phyloP scores from a whole-genome alignment of 1,139 yeast genomes.

The Saccharomyces hybrid region DNA sequence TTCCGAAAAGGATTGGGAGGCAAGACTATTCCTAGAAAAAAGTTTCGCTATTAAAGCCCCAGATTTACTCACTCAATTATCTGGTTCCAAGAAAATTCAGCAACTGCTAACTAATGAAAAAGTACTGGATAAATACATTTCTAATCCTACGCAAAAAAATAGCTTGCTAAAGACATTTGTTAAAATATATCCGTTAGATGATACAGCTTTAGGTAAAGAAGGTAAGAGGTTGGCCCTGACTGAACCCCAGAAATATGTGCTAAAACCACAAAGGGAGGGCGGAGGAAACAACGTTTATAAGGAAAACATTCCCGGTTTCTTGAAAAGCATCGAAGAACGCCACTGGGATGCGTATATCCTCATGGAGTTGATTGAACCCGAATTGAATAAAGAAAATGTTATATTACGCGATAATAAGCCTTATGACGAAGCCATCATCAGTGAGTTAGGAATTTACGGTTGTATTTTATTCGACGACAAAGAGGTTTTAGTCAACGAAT shows the following conservation, averaged over 20 bases:
- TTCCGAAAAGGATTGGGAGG: slow-evolving; percentile 60
- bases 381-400: slow-evolving; percentile 52
- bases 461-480: slow-evolving; percentile 64
- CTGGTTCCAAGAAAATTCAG: slow-evolving; percentile 90
- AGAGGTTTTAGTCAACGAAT: slow-evolving; percentile 51
- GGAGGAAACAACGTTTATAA: slow-evolving; percentile 89
- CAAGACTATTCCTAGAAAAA: slow-evolving; percentile 62
- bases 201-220: slow-evolving; percentile 49
- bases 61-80: slow-evolving; percentile 73
- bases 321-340: slow-evolving; percentile 50
- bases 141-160: slow-evolving; percentile 27
- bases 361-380: slow-evolving; percentile 84
- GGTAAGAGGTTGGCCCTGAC: slow-evolving; percentile 67
- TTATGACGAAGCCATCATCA: slow-evolving; percentile 60
- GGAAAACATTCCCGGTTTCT: slow-evolving; percentile 68
- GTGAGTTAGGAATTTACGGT: slow-evolving; percentile 90
- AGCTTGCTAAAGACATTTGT: slow-evolving; percentile 62
- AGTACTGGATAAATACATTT: slow-evolving; percentile 42
- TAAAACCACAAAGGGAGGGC: slow-evolving; percentile 97
- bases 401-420: slow-evolving; percentile 62
- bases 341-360: slow-evolving; percentile 89
- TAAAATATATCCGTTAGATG: slow-evolving; percentile 76
- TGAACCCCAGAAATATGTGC: slow-evolving; percentile 61
- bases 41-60: slow-evolving; percentile 87
- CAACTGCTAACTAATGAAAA: slow-evolving; percentile 63